These are phyloP conservation scores for Arabis hirsuta DNA, from an alignment of 345 rosid species.

Conservation along the genomic window DNA sequence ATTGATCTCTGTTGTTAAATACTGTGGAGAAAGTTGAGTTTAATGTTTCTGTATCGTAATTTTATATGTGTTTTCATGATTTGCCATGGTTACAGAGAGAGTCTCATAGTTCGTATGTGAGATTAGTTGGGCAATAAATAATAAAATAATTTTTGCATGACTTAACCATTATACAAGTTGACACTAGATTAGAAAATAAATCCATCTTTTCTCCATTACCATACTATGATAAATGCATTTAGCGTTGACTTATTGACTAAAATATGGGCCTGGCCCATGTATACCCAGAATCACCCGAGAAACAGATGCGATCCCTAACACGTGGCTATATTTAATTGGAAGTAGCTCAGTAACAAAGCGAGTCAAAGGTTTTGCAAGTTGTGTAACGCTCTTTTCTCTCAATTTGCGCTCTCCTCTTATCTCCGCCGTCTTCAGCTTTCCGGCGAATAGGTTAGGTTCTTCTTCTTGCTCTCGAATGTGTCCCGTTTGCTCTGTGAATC, in stretches of 20 bases:
- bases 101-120: too few species aligned
- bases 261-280: conserved; percentile 39
- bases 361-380: conserved; percentile 22
- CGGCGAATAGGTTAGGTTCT: conserved; percentile 27
- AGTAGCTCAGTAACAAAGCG: background rate
- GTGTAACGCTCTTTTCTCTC: background rate
- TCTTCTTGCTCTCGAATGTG: background rate
- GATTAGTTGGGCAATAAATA: too few species aligned
- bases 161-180: conserved; percentile 35
- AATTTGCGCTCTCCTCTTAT: conserved; percentile 18
- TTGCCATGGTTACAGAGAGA: too few species aligned
- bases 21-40: too few species aligned
- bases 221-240: background rate
- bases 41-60: too few species aligned
- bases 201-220: conserved; percentile 35
- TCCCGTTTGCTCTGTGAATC: background rate
- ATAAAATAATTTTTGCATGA: conserved; percentile 20
- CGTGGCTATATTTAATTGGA: conserved; percentile 15
- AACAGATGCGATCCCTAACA: background rate
- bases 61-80: too few species aligned
- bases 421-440: conserved; percentile 37
- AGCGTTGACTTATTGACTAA: conserved; percentile 27
- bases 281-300: background rate
- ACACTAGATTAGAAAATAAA: conserved; percentile 5
- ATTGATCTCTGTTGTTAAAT: too few species aligned